A percentile compares a stretch with the other conserved stretches of the same genome.
Conservation (phyloP, 208 protist genomes). For the Phytomonas sp. region DNA sequence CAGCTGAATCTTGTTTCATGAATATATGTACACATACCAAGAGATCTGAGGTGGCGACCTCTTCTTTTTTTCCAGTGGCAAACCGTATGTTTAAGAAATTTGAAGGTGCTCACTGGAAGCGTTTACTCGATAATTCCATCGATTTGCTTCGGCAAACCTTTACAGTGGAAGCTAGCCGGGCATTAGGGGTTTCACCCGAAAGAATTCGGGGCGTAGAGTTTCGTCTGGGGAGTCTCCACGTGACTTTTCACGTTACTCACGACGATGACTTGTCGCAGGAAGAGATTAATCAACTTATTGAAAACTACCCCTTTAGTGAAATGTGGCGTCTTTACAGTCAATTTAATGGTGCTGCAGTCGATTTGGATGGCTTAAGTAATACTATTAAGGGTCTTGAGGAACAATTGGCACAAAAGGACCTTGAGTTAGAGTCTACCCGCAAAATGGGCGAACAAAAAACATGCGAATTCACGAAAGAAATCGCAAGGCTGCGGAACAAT, state of each 20-base stretch:
- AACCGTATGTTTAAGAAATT: slow-evolving; percentile 58
- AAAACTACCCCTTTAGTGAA: slow-evolving; percentile 71
- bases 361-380: slow-evolving; percentile 50
- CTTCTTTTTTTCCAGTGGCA: neutral
- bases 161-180: slow-evolving; percentile 39
- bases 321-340: slow-evolving; percentile 74
- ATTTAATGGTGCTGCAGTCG: slow-evolving; percentile 40
- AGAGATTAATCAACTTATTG: slow-evolving; percentile 63
- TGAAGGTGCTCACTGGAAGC: slow-evolving; percentile 69
- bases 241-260: slow-evolving; percentile 76
- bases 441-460: neutral
- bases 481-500: slow-evolving; percentile 2
- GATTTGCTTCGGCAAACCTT: slow-evolving; percentile 39
- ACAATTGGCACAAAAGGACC: slow-evolving; percentile 34
- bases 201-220: slow-evolving; percentile 43
- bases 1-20: neutral
- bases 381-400: slow-evolving; percentile 50
- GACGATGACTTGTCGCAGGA: slow-evolving; percentile 60
- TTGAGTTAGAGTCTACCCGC: slow-evolving; percentile 23
- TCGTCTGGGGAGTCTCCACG: slow-evolving; percentile 76
- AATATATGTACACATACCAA: neutral
- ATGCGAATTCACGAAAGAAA: neutral
- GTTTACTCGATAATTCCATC: slow-evolving; percentile 27
- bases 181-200: slow-evolving; percentile 30
- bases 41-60: neutral